A percentile compares a stretch with the other conserved stretches of the same genome.
Conservation (phyloP, 1,284 basidiomycete genomes). For the Hemileia vastatrix region DNA sequence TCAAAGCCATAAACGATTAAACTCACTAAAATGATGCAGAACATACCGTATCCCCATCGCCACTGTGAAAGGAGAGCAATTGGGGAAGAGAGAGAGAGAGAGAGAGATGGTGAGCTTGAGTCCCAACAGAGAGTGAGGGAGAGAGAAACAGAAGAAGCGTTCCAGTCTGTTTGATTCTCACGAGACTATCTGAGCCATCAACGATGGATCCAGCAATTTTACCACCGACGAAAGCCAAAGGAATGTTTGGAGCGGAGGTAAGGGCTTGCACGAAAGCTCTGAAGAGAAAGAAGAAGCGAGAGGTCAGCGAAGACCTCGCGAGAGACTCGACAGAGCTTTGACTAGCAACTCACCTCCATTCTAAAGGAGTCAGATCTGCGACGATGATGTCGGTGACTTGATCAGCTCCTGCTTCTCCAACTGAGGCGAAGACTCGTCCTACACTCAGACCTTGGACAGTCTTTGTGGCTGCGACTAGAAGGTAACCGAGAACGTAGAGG, state of each 20-base stretch:
- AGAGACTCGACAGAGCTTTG: too few relatives aligned
- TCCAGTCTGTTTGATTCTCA: too few relatives aligned
- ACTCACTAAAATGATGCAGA: too few relatives aligned
- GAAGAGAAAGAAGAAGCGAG: too few relatives aligned
- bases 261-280: slow-evolving; percentile 25
- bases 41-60: too few relatives aligned
- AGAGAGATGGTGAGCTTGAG: too few relatives aligned
- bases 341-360: not conserved
- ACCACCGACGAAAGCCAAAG: slow-evolving; percentile 17
- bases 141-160: too few relatives aligned
- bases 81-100: too few relatives aligned
- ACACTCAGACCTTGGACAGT: slow-evolving; percentile 19
- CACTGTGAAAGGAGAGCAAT: too few relatives aligned
- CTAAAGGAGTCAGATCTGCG: slow-evolving; percentile 30
- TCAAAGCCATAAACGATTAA: too few relatives aligned
- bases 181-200: not conserved
- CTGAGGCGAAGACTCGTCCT: slow-evolving; percentile 25
- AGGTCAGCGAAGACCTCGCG: too few relatives aligned
- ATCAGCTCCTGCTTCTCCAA: slow-evolving; percentile 27
- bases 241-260: slow-evolving; percentile 23
- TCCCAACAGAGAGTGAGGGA: too few relatives aligned
- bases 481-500: slow-evolving; percentile 9
- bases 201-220: slow-evolving; percentile 13
- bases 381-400: slow-evolving; percentile 37
- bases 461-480: not conserved